Evolutionary conservation across 2,329 filamentous ascomycete genomes (phyloP), one percentile per base, ranked within the genome.

Genomic region (Colletotrichum australisinense): DNA sequence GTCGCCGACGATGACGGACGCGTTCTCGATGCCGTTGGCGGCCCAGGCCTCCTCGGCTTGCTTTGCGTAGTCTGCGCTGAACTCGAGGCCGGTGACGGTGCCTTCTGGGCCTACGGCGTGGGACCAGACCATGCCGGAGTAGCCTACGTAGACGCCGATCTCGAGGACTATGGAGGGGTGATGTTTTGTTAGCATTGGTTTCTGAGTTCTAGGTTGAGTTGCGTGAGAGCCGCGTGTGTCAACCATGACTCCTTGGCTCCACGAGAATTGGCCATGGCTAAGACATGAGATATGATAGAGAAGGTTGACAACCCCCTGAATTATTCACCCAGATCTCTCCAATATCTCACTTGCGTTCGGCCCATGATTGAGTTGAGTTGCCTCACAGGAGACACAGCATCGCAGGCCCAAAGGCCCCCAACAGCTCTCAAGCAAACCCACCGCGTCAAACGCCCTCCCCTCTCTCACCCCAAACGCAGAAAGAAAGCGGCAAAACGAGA

Each of bases 141-240:
- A 87, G 53, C 86, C 86, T 26, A 86, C 80, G 72, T 85, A 88
- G 68, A 87, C 85, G 53, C 86, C 86, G 46, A 88, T 81, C 72
- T 88, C 86, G 63, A 88, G 83, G 19, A 88, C 85, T 87, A 3
- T 1, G 12, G 35, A 11, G 16, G 52, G 46, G 5, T 11, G 19
- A 16, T 14, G 52, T 42, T 52, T 63, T 55, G 19, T 46, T 2
- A 35, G 52, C 26, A 26, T 12, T 16, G 19, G 3, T 58, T 16
- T 46, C 5, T 46, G 42, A 46, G 16, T 46, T 46, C n/a, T n/a
- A 3, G 1, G 42, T 4, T n/a, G 42, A 19, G 7, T 8, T n/a
- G 42, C 7, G 3, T n/a, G 16, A 46, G 55, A 26, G 24, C 24
- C 28, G 22, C 35, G 22, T 30, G 46, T 19, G 11, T 26, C 35